These are phyloP conservation scores for Alternaria dauci DNA, from an alignment of 2,329 filamentous ascomycete species.

Conservation along the genomic window DNA sequence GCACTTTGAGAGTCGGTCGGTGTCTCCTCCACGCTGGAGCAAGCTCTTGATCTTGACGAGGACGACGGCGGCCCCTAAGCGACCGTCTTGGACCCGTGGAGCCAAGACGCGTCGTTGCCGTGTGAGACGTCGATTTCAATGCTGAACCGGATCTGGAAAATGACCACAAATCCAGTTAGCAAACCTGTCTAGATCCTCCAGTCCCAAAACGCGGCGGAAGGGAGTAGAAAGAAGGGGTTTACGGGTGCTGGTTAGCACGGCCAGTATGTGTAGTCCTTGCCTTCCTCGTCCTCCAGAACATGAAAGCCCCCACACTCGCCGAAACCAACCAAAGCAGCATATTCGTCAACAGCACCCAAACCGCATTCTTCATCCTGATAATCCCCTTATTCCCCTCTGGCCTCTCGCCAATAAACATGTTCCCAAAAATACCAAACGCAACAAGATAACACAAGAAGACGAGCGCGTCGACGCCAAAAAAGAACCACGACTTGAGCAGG, in stretches of 20 bases:
- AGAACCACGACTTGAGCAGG: conserved; percentile 57
- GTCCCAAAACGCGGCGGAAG: neutral
- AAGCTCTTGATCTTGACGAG: neutral
- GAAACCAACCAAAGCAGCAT: conserved; percentile 79
- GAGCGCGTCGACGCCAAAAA: conserved; percentile 74
- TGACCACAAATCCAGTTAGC: conserved; percentile 10
- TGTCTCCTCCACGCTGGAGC: neutral
- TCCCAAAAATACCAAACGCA: conserved; percentile 84
- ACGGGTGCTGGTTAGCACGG: conserved; percentile 32
- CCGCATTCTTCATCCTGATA: conserved; percentile 82
- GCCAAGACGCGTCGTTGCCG: neutral
- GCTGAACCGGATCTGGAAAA: conserved; percentile 9
- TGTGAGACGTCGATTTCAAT: conserved; percentile 12
- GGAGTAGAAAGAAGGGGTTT: conserved; percentile 15
- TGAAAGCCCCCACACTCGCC: conserved; percentile 62
- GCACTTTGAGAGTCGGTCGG: neutral
- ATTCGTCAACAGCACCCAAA: conserved; percentile 81
- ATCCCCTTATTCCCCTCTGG: conserved; percentile 70
- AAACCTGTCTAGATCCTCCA: neutral
- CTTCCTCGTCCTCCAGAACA: conserved; percentile 61
- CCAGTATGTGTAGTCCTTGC: conserved; percentile 38
- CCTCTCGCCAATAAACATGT: conserved; percentile 77
- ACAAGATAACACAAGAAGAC: conserved; percentile 80
- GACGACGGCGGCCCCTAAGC: conserved; percentile 4
- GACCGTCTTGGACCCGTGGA: neutral